phyloP scores from a whole-genome alignment of 768 basidiomycete genomes.

The Rhodosporidiobolus sp. region DNA sequence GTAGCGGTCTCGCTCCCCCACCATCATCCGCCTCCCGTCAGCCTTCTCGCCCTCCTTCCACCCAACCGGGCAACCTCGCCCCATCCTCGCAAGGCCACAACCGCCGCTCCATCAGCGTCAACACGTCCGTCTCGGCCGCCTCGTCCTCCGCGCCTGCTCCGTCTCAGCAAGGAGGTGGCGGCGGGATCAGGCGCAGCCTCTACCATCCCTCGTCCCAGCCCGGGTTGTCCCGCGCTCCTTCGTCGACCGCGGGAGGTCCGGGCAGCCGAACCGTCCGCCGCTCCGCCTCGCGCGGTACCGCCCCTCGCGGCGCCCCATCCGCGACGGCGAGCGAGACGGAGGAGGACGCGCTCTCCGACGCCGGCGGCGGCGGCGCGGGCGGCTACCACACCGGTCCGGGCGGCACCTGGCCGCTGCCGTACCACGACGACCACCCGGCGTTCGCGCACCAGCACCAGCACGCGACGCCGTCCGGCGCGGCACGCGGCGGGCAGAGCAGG shows the following conservation, averaged over 20 bases:
- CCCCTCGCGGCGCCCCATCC: background rate
- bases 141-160: conserved; percentile 1
- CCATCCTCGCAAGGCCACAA: background rate
- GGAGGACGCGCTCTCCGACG: background rate
- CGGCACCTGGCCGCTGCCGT: no score
- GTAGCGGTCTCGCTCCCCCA: background rate
- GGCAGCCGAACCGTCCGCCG: background rate
- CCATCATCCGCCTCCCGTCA: background rate
- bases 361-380: no score
- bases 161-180: no score
- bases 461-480: background rate
- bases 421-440: conserved; percentile 13
- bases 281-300: background rate
- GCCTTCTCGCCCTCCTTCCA: background rate
- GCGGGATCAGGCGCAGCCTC: background rate
- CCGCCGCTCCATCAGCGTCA: conserved; percentile 22
- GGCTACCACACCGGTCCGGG: no score
- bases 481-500: no score
- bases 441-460: background rate
- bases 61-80: conserved; percentile 1
- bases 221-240: background rate
- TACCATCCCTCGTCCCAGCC: conserved; percentile 14
- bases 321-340: conserved; percentile 7
- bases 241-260: background rate
- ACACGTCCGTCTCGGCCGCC: conserved; percentile 11